phyloP scores from a whole-genome alignment of 768 basidiomycete genomes.

The Wakefieldia striispora region DNA sequence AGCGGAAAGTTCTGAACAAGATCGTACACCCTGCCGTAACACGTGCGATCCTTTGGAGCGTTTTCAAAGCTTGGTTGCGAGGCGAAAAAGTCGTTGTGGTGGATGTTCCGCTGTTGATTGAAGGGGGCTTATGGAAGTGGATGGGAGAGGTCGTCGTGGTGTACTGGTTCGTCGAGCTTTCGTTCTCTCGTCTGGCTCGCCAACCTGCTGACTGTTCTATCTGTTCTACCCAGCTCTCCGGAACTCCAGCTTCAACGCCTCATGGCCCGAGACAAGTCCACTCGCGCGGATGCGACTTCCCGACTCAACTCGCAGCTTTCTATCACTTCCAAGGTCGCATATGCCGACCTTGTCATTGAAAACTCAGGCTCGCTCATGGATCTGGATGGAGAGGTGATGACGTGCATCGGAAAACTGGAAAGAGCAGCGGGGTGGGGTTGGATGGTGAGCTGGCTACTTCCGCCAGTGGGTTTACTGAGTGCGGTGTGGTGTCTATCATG shows the following conservation, averaged over 20 bases:
- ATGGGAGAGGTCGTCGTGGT: conserved; percentile 86
- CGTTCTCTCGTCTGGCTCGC: background rate
- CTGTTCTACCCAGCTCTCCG: conserved; percentile 52
- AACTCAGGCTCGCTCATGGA: conserved; percentile 79
- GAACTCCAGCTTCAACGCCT: conserved; percentile 84
- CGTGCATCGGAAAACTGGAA: conserved; percentile 43
- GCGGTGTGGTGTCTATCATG: conserved; percentile 40
- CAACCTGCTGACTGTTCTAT: background rate
- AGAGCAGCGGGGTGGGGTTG: conserved; percentile 54
- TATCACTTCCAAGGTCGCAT: conserved; percentile 73
- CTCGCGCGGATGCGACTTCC: conserved; percentile 63
- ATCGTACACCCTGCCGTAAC: conserved; percentile 94
- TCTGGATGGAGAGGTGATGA: conserved; percentile 46
- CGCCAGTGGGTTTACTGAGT: conserved; percentile 50
- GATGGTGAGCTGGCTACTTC: conserved; percentile 60
- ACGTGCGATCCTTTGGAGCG: conserved; percentile 66
- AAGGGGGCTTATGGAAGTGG: conserved; percentile 80
- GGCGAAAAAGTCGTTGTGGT: conserved; percentile 80
- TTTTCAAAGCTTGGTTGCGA: conserved; percentile 68
- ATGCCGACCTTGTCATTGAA: conserved; percentile 84
- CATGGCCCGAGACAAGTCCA: conserved; percentile 68
- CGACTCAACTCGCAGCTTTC: conserved; percentile 81
- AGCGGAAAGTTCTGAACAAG: conserved; percentile 71
- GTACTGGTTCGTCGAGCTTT: conserved; percentile 65
- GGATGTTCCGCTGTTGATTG: conserved; percentile 91